Conservation (phyloP, 2,329 filamentous ascomycete genomes). For the Diaporthe citriasiana region DNA sequence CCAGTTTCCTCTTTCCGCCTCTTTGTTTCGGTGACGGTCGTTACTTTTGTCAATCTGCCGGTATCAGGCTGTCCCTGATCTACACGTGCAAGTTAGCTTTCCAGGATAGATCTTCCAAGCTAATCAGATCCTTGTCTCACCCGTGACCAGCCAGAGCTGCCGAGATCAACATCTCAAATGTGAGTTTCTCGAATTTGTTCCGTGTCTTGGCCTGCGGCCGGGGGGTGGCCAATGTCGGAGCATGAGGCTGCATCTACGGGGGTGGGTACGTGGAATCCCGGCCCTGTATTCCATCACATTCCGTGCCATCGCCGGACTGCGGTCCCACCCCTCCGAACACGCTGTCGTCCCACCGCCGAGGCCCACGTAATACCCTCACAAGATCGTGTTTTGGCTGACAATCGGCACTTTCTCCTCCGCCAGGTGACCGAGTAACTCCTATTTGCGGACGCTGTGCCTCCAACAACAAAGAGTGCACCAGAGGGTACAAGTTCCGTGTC, state of each 20-base stretch:
- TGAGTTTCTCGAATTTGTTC: constrained; percentile 46
- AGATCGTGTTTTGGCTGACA: constrained; percentile 27
- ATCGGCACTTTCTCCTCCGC: neutral
- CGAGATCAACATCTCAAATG: constrained; percentile 64
- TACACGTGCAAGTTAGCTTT: constrained; percentile 27
- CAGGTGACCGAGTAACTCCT: constrained; percentile 57
- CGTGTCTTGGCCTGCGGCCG: neutral
- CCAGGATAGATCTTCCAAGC: constrained; percentile 16
- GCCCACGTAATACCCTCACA: neutral
- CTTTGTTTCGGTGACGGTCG: neutral
- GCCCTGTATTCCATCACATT: constrained; percentile 26
- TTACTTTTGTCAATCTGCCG: constrained; percentile 26
- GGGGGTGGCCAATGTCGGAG: neutral
- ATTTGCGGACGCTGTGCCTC: constrained; percentile 51
- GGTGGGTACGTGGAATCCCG: constrained; percentile 1
- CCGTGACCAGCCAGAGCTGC: constrained; percentile 57
- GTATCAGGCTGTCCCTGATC: constrained; percentile 16
- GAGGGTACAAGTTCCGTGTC: constrained; percentile 53
- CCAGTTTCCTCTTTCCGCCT: neutral
- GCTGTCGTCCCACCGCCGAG: constrained; percentile 18
- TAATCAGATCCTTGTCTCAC: constrained; percentile 34
- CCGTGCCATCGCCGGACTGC: constrained; percentile 10
- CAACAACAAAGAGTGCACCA: constrained; percentile 48
- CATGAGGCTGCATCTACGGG: constrained; percentile 3
- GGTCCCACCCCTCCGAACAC: constrained; percentile 16